Percentiles rank a stretch among this genome's conserved stretches.
Evolutionary conservation across 2,329 filamentous ascomycete genomes (phyloP).

Genomic region (Colletotrichum euphorbiae): DNA sequence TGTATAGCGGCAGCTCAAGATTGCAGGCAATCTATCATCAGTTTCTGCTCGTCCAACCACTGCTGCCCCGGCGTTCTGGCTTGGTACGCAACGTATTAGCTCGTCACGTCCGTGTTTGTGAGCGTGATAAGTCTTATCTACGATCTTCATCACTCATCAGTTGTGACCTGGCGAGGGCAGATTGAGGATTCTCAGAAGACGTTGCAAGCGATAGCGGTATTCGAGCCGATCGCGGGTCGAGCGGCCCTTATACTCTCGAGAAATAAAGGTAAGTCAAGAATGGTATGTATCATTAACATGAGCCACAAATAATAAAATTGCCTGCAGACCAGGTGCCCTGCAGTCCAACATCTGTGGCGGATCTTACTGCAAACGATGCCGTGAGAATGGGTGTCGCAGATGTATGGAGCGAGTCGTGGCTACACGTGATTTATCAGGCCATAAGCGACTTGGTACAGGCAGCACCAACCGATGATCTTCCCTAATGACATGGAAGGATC

Average conservation of each 20-base stretch:
- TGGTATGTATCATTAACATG: neutral
- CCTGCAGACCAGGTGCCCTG: neutral
- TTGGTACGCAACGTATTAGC: slow-evolving; percentile 11
- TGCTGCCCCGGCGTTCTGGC: slow-evolving; percentile 5
- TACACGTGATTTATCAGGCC: neutral
- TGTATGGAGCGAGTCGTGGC: slow-evolving; percentile 12
- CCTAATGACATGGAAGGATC: no score
- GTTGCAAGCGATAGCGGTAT: neutral
- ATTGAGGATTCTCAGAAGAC: slow-evolving; percentile 13
- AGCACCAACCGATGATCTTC: neutral
- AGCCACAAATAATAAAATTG: neutral
- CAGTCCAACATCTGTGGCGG: slow-evolving; percentile 3
- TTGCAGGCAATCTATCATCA: slow-evolving; percentile 5
- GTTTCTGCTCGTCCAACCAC: neutral
- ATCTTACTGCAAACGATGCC: slow-evolving; percentile 2
- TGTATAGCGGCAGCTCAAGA: slow-evolving; percentile 14
- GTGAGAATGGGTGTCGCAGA: slow-evolving; percentile 14
- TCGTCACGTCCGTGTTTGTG: slow-evolving; percentile 6
- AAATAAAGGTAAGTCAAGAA: neutral
- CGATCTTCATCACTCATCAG: slow-evolving; percentile 11
- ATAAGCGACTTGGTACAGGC: slow-evolving; percentile 1
- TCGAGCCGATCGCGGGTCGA: slow-evolving; percentile 10
- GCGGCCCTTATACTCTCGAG: slow-evolving; percentile 15
- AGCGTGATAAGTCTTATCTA: slow-evolving; percentile 5
- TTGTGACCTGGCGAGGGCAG: neutral